A percentile compares a stretch with the other conserved stretches of the same genome.
Conservation (phyloP, 2,329 filamentous ascomycete species). For the Dactylellina haptotyla region DNA sequence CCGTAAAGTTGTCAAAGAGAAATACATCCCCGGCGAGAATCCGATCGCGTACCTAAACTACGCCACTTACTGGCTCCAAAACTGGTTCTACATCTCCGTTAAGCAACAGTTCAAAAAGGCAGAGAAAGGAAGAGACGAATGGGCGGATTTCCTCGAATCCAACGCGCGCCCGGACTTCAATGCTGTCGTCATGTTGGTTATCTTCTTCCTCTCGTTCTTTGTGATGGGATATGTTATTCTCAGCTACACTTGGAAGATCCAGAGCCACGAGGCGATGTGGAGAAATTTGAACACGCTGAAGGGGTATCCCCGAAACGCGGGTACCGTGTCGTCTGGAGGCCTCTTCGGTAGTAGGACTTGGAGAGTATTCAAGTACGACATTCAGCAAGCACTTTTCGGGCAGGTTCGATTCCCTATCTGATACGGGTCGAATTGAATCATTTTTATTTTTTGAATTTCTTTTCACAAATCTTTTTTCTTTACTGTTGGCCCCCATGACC, state of each 20-base stretch:
- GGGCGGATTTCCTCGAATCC: constrained; percentile 30
- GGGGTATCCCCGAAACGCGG: constrained; percentile 33
- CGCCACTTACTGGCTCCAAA: constrained; percentile 47
- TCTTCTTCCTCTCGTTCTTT: constrained; percentile 24
- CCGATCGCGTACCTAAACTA: constrained; percentile 52
- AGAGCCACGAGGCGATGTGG: constrained; percentile 49
- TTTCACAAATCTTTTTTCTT: background rate
- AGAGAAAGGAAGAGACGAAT: constrained; percentile 43
- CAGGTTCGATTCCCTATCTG: constrained; percentile 48
- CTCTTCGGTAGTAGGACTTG: constrained; percentile 51
- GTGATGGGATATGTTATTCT: constrained; percentile 3
- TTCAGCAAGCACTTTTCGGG: constrained; percentile 35
- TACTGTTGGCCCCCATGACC: background rate
- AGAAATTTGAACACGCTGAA: constrained; percentile 36
- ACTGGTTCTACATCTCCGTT: constrained; percentile 36
- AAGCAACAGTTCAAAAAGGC: constrained; percentile 19
- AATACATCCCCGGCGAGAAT: constrained; percentile 38
- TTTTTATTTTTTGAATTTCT: background rate
- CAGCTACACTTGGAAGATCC: constrained; percentile 16
- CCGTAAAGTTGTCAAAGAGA: constrained; percentile 36
- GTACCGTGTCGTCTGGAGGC: constrained; percentile 5
- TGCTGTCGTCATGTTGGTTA: constrained; percentile 18
- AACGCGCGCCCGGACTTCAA: constrained; percentile 31
- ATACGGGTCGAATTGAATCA: too few species aligned
- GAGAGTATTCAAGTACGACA: constrained; percentile 52